A percentile compares a stretch with the other conserved stretches of the same genome.
These are phyloP conservation scores for Vicia villosa DNA, from an alignment of 306 rosid species.

Conservation along the genomic window DNA sequence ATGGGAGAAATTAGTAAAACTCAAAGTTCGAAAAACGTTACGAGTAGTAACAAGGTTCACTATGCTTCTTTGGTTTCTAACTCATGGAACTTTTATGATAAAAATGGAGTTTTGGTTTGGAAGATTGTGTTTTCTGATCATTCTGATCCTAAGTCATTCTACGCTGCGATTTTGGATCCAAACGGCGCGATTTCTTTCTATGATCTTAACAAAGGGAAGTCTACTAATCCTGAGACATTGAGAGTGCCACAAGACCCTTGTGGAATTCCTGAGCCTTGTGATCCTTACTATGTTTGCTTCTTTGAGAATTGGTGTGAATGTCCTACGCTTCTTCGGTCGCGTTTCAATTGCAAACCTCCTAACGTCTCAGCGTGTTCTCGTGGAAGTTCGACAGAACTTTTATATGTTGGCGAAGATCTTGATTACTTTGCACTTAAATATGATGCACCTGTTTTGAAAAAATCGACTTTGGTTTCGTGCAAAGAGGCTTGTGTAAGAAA, in stretches of 20 bases:
- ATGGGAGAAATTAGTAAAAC: conserved; percentile 42
- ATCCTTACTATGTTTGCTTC: conserved; percentile 61
- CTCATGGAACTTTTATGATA: conserved; percentile 74
- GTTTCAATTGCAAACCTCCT: conserved; percentile 61
- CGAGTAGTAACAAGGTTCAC: conserved; percentile 34
- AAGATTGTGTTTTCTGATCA: conserved; percentile 51
- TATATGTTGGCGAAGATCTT: conserved; percentile 61
- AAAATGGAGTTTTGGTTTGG: conserved; percentile 54
- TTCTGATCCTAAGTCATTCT: conserved; percentile 51
- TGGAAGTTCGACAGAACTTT: conserved; percentile 48
- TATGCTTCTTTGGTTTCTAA: conserved; percentile 58
- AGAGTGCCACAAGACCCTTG: conserved; percentile 69
- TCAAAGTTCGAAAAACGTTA: conserved; percentile 42
- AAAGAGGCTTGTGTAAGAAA: conserved; percentile 58
- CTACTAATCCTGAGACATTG: conserved; percentile 46
- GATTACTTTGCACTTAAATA: conserved; percentile 70
- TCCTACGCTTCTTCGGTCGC: conserved; percentile 70
- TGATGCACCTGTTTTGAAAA: conserved; percentile 63
- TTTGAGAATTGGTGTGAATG: conserved; percentile 70
- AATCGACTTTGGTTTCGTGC: conserved; percentile 57
- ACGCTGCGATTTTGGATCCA: conserved; percentile 72
- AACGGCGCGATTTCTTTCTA: conserved; percentile 67
- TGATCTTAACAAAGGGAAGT: conserved; percentile 52
- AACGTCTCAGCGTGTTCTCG: conserved; percentile 54
- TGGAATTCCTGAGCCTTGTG: conserved; percentile 82